phyloP scores from a whole-genome alignment of 495 filamentous ascomycete species.

The Chaetomium fimeti region DNA sequence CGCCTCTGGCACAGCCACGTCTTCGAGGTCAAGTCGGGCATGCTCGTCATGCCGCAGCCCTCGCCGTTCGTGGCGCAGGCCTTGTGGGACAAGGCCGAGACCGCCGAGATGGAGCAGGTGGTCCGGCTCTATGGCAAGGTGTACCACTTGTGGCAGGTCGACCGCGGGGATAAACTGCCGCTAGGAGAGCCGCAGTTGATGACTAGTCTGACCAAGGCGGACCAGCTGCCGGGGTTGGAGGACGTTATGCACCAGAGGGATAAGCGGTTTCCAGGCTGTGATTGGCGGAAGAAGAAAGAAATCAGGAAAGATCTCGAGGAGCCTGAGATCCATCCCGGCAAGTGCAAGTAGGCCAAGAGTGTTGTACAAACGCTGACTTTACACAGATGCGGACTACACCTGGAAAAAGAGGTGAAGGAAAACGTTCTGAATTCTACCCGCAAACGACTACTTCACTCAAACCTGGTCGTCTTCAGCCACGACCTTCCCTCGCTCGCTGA shows the following conservation, averaged over 20 bases:
- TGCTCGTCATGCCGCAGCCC: slow-evolving; percentile 81
- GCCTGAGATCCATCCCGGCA: slow-evolving; percentile 58
- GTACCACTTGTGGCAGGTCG: slow-evolving; percentile 88
- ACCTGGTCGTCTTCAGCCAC: no score
- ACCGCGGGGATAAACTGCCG: slow-evolving; percentile 73
- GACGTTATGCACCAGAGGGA: slow-evolving; percentile 63
- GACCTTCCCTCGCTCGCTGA: no score
- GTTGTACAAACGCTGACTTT: not conserved
- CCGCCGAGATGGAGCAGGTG: slow-evolving; percentile 73
- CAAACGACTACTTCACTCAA: no score
- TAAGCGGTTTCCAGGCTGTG: slow-evolving; percentile 55
- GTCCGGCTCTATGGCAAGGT: slow-evolving; percentile 77
- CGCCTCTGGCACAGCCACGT: slow-evolving; percentile 79
- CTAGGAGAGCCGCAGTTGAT: slow-evolving; percentile 74
- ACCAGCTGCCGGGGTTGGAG: slow-evolving; percentile 59
- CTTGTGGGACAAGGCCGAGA: slow-evolving; percentile 75
- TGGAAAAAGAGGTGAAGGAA: slow-evolving; percentile 19
- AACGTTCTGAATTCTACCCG: no score
- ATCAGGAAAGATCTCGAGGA: slow-evolving; percentile 59
- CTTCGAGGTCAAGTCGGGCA: slow-evolving; percentile 83
- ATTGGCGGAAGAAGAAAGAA: slow-evolving; percentile 61
- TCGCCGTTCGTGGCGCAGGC: slow-evolving; percentile 47
- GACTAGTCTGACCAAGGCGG: slow-evolving; percentile 64
- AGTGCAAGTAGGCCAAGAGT: slow-evolving; percentile 24
- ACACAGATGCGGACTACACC: slow-evolving; percentile 24